Conservation (phyloP, 106 monocot species). For the Dendrobium officinale region DNA sequence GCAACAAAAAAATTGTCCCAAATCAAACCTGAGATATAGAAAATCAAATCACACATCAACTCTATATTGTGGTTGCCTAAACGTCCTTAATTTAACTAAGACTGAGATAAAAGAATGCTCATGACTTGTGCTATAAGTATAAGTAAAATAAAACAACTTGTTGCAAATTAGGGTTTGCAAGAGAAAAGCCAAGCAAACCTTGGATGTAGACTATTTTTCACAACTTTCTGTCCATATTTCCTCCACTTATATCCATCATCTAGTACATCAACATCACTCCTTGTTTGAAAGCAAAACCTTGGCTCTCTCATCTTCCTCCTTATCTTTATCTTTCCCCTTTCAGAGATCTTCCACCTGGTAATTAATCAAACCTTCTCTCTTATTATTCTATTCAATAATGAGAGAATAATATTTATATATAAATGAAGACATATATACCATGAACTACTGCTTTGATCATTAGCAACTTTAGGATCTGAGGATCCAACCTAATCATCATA, state of each 20-base stretch:
- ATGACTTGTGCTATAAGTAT: too few species aligned
- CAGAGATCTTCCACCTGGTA: constrained; percentile 57
- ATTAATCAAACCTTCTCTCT: background rate
- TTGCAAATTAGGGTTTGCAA: constrained; percentile 4
- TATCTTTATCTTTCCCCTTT: constrained; percentile 56
- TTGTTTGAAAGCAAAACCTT: constrained; percentile 81
- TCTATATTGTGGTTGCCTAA: too few species aligned
- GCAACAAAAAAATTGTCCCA: too few species aligned
- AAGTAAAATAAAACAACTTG: too few species aligned
- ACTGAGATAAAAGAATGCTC: too few species aligned
- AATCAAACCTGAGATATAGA: too few species aligned
- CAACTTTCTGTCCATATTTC: constrained; percentile 82
- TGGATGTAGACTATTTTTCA: constrained; percentile 79
- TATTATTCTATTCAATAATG: background rate
- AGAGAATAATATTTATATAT: background rate
- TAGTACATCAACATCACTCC: constrained; percentile 70
- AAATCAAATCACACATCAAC: too few species aligned
- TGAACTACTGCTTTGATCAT: constrained; percentile 4
- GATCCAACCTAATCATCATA: background rate
- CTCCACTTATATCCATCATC: constrained; percentile 87
- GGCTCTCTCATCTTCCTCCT: constrained; percentile 77
- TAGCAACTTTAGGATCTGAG: background rate
- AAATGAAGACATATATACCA: background rate
- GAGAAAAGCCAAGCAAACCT: constrained; percentile 25
- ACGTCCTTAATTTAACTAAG: too few species aligned